Evolutionary conservation across 495 filamentous ascomycete genomes (phyloP).

Genomic region (Hypoxylon fuscum): DNA sequence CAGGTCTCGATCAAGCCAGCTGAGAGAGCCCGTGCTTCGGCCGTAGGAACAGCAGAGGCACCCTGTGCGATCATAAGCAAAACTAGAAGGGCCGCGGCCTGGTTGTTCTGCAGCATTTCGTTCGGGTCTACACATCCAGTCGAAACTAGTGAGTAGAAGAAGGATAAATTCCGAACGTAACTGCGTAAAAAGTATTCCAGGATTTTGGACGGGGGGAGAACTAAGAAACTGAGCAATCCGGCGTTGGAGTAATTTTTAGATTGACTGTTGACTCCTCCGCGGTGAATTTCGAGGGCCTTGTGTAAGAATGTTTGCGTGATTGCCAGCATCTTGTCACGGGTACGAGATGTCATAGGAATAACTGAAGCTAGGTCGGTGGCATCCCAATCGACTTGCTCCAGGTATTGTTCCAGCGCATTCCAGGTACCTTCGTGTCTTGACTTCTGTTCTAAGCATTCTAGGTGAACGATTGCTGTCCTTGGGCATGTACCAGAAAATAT

Average conservation of each 20-base stretch:
- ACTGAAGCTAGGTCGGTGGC: constrained; percentile 54
- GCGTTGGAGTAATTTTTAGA: constrained; percentile 51
- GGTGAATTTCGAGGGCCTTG: constrained; percentile 69
- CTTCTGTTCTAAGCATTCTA: constrained; percentile 65
- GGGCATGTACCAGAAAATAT: constrained; percentile 62
- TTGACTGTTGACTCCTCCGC: constrained; percentile 47
- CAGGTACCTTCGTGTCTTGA: constrained; percentile 63
- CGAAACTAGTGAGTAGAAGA: constrained; percentile 65
- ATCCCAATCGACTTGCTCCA: constrained; percentile 48
- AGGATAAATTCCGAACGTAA: constrained; percentile 65
- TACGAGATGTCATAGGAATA: constrained; percentile 57
- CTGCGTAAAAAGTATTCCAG: constrained; percentile 68
- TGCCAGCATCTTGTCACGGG: constrained; percentile 69
- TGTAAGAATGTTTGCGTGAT: constrained; percentile 71
- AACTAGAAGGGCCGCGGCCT: constrained; percentile 65
- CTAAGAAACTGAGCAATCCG: constrained; percentile 61
- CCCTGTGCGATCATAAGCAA: constrained; percentile 73
- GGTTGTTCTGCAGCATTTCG: constrained; percentile 66
- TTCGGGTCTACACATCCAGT: constrained; percentile 65
- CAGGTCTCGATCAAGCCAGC: constrained; percentile 71
- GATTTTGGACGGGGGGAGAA: constrained; percentile 66
- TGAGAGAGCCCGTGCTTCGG: constrained; percentile 66
- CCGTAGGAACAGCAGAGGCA: constrained; percentile 63
- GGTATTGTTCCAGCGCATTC: constrained; percentile 52
- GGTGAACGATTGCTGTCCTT: constrained; percentile 64